A percentile compares a stretch with the other conserved stretches of the same genome.
Conservation (phyloP, 371 early-diverging fungal species). For the Dichotomocladium elegans region DNA sequence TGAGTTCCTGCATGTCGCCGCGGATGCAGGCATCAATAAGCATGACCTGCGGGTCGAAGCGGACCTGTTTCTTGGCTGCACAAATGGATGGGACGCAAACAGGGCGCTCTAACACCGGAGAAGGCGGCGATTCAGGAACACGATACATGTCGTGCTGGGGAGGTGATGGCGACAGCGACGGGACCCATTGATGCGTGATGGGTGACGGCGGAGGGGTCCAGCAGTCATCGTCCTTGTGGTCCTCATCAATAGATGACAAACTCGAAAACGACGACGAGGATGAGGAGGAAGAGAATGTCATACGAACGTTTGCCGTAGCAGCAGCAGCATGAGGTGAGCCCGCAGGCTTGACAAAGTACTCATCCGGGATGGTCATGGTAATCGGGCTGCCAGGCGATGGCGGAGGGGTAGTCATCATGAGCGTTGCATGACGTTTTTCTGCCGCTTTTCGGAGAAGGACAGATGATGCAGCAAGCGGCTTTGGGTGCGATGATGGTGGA, state of each 20-base stretch:
- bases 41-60: constrained; percentile 30
- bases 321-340: too few relatives aligned
- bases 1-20: constrained; percentile 27
- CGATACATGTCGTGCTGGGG: neutral
- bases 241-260: constrained; percentile 8
- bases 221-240: constrained; percentile 5
- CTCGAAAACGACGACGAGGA: constrained; percentile 16
- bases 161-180: constrained; percentile 4
- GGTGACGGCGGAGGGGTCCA: constrained; percentile 13
- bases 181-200: neutral
- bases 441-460: constrained; percentile 5
- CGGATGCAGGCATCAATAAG: constrained; percentile 40
- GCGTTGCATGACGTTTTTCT: constrained; percentile 11
- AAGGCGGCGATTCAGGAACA: constrained; percentile 6
- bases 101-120: constrained; percentile 3
- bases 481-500: neutral
- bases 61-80: constrained; percentile 17
- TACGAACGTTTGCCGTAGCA: too few relatives aligned
- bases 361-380: neutral
- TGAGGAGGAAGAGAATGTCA: constrained; percentile 13
- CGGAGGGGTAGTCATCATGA: neutral
- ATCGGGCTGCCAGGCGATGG: too few relatives aligned
- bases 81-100: constrained; percentile 1
- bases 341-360: too few relatives aligned
- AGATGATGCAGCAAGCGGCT: constrained; percentile 5